Evolutionary conservation across 176 grass and related monocot species (phyloP).

Genomic region (Juncus inflexus): DNA sequence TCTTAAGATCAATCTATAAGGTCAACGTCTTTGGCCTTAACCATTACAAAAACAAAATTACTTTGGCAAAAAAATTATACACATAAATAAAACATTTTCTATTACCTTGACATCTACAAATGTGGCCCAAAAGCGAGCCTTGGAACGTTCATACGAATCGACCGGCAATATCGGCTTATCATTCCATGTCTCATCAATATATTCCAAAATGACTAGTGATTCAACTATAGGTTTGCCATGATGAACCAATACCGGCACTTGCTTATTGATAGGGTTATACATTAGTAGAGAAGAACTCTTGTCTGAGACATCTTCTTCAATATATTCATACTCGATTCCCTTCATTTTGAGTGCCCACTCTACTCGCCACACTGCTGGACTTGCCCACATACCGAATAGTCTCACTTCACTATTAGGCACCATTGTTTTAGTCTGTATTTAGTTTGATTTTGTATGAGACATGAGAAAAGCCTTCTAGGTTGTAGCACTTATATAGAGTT

Average conservation of each 20-base stretch:
- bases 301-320: conserved; percentile 46
- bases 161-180: conserved; percentile 23
- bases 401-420: conserved; percentile 14
- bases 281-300: conserved; percentile 42
- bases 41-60: not conserved
- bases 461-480: not conserved
- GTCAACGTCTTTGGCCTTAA: too few relatives aligned
- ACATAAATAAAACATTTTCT: not conserved
- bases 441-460: not conserved
- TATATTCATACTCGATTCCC: conserved; percentile 43
- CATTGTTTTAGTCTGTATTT: conserved; percentile 7
- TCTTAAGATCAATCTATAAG: too few relatives aligned
- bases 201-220: conserved; percentile 48
- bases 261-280: conserved; percentile 40
- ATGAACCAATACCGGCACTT: conserved; percentile 44
- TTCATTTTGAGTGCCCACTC: conserved; percentile 41
- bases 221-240: conserved; percentile 27
- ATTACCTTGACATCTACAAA: conserved; percentile 42
- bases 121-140: conserved; percentile 46
- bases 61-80: not conserved
- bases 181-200: conserved; percentile 40
- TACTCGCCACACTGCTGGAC: conserved; percentile 18
- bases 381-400: conserved; percentile 26
- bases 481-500: conserved; percentile 3
- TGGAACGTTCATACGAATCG: conserved; percentile 22